Conservation (phyloP, 2,329 filamentous ascomycete species). For the Hymenoscyphus infarciens region DNA sequence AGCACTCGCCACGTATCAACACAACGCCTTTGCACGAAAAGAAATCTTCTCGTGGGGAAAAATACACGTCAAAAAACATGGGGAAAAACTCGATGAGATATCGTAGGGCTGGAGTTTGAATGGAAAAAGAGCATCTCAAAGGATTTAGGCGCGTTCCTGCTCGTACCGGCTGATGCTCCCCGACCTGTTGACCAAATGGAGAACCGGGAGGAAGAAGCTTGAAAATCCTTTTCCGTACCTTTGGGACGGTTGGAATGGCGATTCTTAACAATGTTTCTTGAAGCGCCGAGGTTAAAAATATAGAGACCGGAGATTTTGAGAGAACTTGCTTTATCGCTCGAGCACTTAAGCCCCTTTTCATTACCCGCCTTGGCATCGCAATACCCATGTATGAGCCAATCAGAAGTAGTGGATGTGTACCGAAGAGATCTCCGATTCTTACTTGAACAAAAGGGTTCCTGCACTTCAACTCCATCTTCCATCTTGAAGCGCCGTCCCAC, state of each 20-base stretch:
- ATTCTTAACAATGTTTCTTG: background rate
- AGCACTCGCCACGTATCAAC: too few species aligned
- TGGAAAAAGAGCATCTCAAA: too few species aligned
- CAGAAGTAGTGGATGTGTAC: background rate
- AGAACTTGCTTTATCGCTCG: too few species aligned
- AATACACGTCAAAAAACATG: too few species aligned
- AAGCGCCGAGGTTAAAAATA: background rate
- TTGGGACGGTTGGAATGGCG: background rate
- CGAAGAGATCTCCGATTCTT: background rate
- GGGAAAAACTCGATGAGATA: too few species aligned
- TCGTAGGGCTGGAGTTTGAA: too few species aligned
- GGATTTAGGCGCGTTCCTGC: too few species aligned
- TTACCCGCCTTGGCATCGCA: background rate
- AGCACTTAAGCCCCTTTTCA: too few species aligned
- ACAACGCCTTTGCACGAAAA: too few species aligned
- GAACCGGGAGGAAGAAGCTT: background rate
- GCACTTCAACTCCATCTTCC: background rate
- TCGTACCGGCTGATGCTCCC: too few species aligned
- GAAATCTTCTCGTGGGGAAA: too few species aligned
- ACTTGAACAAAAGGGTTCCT: background rate
- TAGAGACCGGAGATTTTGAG: background rate
- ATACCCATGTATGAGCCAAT: background rate
- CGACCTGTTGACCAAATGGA: background rate
- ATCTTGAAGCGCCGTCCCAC: background rate
- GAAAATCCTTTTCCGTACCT: background rate